These are phyloP conservation scores for Microglena sp. DNA, from an alignment of 139 green algal species.

Conservation along the genomic window DNA sequence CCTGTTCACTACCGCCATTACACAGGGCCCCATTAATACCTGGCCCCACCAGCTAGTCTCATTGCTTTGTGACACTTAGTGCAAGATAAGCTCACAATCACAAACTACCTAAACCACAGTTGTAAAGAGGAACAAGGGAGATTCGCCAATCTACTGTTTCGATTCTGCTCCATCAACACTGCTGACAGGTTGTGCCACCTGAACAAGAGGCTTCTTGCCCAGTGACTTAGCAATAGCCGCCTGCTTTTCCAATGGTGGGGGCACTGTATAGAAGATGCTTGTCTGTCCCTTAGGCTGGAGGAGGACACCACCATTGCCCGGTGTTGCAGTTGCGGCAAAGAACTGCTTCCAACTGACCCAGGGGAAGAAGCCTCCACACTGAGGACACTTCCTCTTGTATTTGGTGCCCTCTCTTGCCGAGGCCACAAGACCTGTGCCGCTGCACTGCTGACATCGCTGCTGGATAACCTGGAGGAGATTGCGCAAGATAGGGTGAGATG, in stretches of 20 bases:
- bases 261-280: conserved; percentile 29
- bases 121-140: too few species aligned
- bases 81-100: too few species aligned
- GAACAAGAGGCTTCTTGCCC: too few species aligned
- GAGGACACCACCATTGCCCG: conserved; percentile 73
- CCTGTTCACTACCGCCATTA: too few species aligned
- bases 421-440: conserved; percentile 58
- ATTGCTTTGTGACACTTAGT: too few species aligned
- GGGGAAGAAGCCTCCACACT: conserved; percentile 79
- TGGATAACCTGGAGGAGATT: conserved; percentile 82
- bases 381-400: conserved; percentile 46
- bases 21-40: too few species aligned
- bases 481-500: too few species aligned
- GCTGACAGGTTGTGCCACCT: too few species aligned
- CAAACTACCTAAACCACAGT: too few species aligned
- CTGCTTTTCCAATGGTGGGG: neutral
- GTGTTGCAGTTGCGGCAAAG: conserved; percentile 50
- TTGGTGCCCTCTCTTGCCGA: neutral
- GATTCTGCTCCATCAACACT: too few species aligned
- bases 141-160: too few species aligned
- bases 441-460: conserved; percentile 58
- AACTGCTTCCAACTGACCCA: conserved; percentile 76
- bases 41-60: too few species aligned
- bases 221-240: neutral
- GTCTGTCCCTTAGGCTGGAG: conserved; percentile 24